Percentiles rank a stretch among this genome's conserved stretches.
Evolutionary conservation across 1,139 yeast species (phyloP).

Genomic region (Candida sojae): DNA sequence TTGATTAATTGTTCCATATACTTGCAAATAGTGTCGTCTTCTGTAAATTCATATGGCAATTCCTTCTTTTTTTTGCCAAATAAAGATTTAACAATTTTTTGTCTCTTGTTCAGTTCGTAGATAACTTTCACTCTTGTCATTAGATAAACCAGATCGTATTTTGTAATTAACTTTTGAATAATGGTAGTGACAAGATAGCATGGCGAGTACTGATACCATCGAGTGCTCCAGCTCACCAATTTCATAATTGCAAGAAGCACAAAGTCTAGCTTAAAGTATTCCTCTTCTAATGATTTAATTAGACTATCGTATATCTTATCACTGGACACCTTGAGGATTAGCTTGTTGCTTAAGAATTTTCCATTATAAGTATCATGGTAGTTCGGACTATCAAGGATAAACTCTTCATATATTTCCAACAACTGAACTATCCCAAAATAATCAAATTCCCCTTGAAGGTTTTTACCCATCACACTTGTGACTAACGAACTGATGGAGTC

Average conservation of each 20-base stretch:
- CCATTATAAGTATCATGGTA: slow-evolving; percentile 32
- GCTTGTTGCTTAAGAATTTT: slow-evolving; percentile 33
- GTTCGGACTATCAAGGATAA: slow-evolving; percentile 39
- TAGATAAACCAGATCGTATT: slow-evolving; percentile 35
- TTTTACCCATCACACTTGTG: slow-evolving; percentile 40
- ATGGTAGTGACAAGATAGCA: slow-evolving; percentile 30
- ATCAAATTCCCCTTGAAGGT: slow-evolving; percentile 37
- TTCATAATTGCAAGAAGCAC: slow-evolving; percentile 35
- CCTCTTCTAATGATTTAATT: slow-evolving; percentile 24
- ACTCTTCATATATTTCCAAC: slow-evolving; percentile 43
- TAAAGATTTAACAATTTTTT: slow-evolving; percentile 13
- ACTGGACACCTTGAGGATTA: slow-evolving; percentile 30
- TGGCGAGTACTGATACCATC: slow-evolving; percentile 47
- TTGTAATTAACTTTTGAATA: slow-evolving; percentile 28
- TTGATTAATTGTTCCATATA: slow-evolving; percentile 32
- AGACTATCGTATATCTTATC: slow-evolving; percentile 24
- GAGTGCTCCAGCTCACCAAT: slow-evolving; percentile 38
- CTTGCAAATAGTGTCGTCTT: slow-evolving; percentile 35
- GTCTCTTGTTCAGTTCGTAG: slow-evolving; percentile 33
- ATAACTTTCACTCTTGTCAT: slow-evolving; percentile 34
- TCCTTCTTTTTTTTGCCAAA: slow-evolving; percentile 16
- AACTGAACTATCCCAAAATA: slow-evolving; percentile 41
- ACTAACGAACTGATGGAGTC: slow-evolving; percentile 42
- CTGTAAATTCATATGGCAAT: slow-evolving; percentile 26
- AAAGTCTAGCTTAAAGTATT: slow-evolving; percentile 37